These are phyloP conservation scores for Talaromyces sp. DNA, from an alignment of 2,329 filamentous ascomycete species.

Conservation along the genomic window DNA sequence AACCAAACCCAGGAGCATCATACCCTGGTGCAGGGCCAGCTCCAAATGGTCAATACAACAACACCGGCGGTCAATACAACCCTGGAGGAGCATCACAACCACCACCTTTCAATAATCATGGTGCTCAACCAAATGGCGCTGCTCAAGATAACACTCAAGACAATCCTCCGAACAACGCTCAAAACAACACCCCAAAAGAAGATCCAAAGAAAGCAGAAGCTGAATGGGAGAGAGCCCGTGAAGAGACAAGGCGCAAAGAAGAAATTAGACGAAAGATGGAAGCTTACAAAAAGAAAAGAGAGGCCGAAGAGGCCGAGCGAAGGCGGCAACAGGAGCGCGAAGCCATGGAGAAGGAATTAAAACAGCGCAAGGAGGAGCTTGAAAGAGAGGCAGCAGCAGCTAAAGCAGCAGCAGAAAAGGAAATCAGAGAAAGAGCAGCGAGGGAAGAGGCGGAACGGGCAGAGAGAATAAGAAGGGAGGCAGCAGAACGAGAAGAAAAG, in stretches of 20 bases:
- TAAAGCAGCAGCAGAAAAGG: conserved; percentile 25
- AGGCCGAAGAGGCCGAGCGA: conserved; percentile 32
- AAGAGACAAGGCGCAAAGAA: conserved; percentile 20
- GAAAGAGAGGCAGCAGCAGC: conserved; percentile 31
- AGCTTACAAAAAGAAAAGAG: conserved; percentile 18
- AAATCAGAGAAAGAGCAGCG: conserved; percentile 20
- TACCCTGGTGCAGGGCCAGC: conserved; percentile 10
- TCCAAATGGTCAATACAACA: conserved; percentile 21
- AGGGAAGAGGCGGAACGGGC: conserved; percentile 30
- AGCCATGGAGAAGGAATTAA: conserved; percentile 39
- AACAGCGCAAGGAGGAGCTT: conserved; percentile 40
- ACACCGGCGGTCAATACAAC: conserved; percentile 35
- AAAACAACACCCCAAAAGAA: conserved; percentile 3
- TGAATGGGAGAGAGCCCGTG: conserved; percentile 17
- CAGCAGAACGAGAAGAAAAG: conserved; percentile 21
- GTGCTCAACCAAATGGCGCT: conserved; percentile 7
- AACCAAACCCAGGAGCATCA: conserved; percentile 9
- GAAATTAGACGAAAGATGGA: conserved; percentile 20
- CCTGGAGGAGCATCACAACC: conserved; percentile 24
- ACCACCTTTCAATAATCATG: conserved; percentile 13
- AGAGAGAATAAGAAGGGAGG: conserved; percentile 16
- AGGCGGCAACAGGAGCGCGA: conserved; percentile 40
- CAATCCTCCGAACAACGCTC: neutral
- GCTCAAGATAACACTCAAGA: neutral
- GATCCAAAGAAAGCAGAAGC: conserved; percentile 15